phyloP scores from a whole-genome alignment of 306 rosid species.

The Cucurbita moschata region DNA sequence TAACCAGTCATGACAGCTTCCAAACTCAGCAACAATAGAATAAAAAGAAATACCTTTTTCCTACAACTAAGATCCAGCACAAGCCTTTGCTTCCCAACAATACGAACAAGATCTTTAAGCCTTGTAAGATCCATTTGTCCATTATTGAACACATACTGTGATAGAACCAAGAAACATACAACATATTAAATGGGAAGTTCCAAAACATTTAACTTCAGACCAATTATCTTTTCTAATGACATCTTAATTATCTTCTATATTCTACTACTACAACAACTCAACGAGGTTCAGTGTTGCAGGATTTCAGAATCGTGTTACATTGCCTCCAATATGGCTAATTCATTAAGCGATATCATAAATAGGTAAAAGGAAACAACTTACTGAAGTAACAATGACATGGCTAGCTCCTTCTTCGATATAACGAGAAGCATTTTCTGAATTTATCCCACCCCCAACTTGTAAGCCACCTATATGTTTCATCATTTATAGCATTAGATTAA shows the following conservation, averaged over 20 bases:
- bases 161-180: neutral
- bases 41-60: slow-evolving; percentile 43
- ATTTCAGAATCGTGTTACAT: neutral
- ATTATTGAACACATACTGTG: slow-evolving; percentile 77
- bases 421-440: slow-evolving; percentile 59
- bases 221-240: neutral
- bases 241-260: neutral
- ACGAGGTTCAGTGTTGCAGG: neutral
- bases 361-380: slow-evolving; percentile 13
- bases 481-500: slow-evolving; percentile 46
- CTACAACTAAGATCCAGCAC: slow-evolving; percentile 96
- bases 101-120: slow-evolving; percentile 62
- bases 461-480: slow-evolving; percentile 48
- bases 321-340: neutral
- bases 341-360: neutral
- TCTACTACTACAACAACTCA: neutral
- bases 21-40: neutral
- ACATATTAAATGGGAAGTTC: neutral
- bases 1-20: neutral
- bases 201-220: neutral
- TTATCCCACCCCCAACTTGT: slow-evolving; percentile 97
- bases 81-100: slow-evolving; percentile 78
- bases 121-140: slow-evolving; percentile 84
- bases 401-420: slow-evolving; percentile 86
- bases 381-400: slow-evolving; percentile 92